These are phyloP conservation scores for Fusarium longipes DNA, from an alignment of 2,329 filamentous ascomycete species.

Conservation along the genomic window DNA sequence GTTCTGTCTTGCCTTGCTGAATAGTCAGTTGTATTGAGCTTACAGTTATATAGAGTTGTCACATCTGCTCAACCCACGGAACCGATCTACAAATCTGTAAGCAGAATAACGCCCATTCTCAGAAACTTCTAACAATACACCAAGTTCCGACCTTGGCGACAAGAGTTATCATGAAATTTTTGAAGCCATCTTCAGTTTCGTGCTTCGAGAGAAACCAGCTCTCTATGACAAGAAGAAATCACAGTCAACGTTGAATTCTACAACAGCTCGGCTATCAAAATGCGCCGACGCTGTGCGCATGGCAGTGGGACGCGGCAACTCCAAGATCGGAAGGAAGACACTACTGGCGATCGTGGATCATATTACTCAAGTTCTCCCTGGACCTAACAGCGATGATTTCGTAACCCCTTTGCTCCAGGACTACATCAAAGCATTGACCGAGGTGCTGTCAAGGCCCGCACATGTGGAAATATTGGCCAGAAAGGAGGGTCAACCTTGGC, in stretches of 20 bases:
- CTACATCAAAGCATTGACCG: slow-evolving; percentile 80
- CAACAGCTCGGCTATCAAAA: slow-evolving; percentile 69
- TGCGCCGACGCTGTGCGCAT: slow-evolving; percentile 78
- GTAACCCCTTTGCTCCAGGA: slow-evolving; percentile 78
- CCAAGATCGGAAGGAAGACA: slow-evolving; percentile 78
- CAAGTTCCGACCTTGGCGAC: slow-evolving; percentile 68
- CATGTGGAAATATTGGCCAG: slow-evolving; percentile 82
- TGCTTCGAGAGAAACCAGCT: slow-evolving; percentile 72
- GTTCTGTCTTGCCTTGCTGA: not conserved
- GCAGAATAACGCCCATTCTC: slow-evolving; percentile 9
- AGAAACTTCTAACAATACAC: slow-evolving; percentile 19
- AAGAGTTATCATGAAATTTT: slow-evolving; percentile 85
- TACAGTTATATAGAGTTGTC: slow-evolving; percentile 50
- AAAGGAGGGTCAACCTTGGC: slow-evolving; percentile 71
- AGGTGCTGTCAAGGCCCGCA: slow-evolving; percentile 76
- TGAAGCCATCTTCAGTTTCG: slow-evolving; percentile 80
- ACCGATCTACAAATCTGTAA: slow-evolving; percentile 53
- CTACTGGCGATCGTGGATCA: slow-evolving; percentile 83
- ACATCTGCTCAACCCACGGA: slow-evolving; percentile 54
- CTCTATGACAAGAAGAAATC: slow-evolving; percentile 68
- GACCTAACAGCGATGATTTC: slow-evolving; percentile 68
- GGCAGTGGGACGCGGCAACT: slow-evolving; percentile 75
- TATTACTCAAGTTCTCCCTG: slow-evolving; percentile 78
- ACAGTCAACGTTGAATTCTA: slow-evolving; percentile 57
- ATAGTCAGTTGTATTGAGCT: not conserved